Base-by-base conservation (phyloP, 139 green algal genomes). In the Chlamydomonas sp. region DNA sequence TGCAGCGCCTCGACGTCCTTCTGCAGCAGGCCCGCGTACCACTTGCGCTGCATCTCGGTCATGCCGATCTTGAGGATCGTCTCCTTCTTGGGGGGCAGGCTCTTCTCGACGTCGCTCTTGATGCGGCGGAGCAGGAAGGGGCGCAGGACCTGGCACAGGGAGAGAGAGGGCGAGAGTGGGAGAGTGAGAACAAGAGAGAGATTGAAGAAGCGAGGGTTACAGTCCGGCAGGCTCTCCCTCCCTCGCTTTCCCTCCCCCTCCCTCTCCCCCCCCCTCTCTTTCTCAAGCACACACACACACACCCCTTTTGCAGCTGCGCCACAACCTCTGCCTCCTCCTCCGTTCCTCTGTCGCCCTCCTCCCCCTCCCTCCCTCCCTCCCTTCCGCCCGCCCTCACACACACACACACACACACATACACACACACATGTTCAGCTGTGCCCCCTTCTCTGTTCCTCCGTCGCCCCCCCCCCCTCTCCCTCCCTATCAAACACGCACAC, bases 31-130 rank as follows among this genome's bases (percentile, higher is more conserved):
- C 85, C 84, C 1, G 89, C 87, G 73, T 97, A 95, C 70, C 66
- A 63, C 35, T 90, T 89, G 73, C 86, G 80, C 83, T 98, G 93
- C 91, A 98, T 92, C 65, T 94, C 84, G 48, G 81, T 90, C 95
- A 99, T 97, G 65, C 93, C 90, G 57, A 97, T 96, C 82, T 98
- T 97, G 29, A 99, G 81, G 78, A 99, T 96, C 72, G 90, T 96
- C 83, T 99, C 95, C 82, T 97, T 98, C 87, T 99, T 99, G 59
- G 88, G 88, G 1, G 95, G 95, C 72, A 99, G 85, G 35, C 78
- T 78, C 61, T 92, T 91, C 83, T 98, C 95, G 76, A 99, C 95
- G 68, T 99, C 95, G 29, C 75, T 85, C 87, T 98, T 98, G 31
- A 98, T 78, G 24, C 95, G 90, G 47, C 95, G 88, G 81, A 99